These are phyloP conservation scores for Geotrichum histeridarum DNA, from an alignment of 1,139 yeast genomes.

Conservation along the genomic window DNA sequence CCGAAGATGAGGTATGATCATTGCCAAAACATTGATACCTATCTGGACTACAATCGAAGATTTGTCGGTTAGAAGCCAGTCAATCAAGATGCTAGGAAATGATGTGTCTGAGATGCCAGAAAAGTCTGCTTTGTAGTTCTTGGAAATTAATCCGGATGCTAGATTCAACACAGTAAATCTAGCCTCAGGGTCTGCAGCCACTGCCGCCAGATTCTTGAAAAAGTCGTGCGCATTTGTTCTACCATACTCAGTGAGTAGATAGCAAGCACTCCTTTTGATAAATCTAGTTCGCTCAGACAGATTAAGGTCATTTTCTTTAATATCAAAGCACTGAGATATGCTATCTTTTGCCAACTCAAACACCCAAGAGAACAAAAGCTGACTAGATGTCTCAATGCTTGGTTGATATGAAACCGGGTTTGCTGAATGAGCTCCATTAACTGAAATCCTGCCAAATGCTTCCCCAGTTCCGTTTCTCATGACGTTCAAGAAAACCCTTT, in stretches of 20 bases:
- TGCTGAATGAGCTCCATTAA: constrained; percentile 14
- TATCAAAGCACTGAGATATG: constrained; percentile 9
- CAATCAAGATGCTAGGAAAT: constrained; percentile 32
- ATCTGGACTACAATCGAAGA: constrained; percentile 43
- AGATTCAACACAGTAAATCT: constrained; percentile 13
- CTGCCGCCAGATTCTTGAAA: constrained; percentile 2
- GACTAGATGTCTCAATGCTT: constrained; percentile 21
- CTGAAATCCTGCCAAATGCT: not conserved
- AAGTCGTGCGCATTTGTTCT: constrained; percentile 23
- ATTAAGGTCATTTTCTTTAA: constrained; percentile 18
- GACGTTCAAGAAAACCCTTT: constrained; percentile 42
- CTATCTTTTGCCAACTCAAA: constrained; percentile 22
- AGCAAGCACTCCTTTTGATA: constrained; percentile 43
- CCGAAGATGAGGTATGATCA: constrained; percentile 51
- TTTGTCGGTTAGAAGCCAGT: constrained; percentile 45
- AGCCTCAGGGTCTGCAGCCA: constrained; percentile 11
- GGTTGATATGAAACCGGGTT: constrained; percentile 23
- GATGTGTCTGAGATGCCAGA: constrained; percentile 7
- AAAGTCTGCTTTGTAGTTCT: not conserved
- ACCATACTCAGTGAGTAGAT: constrained; percentile 41
- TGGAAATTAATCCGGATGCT: constrained; percentile 9
- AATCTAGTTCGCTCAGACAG: constrained; percentile 41
- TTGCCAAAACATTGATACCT: constrained; percentile 45
- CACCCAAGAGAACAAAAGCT: constrained; percentile 20
- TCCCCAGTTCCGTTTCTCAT: constrained; percentile 26